Base-by-base conservation (phyloP, 495 filamentous ascomycete genomes). In the Penicillium roqueforti region DNA sequence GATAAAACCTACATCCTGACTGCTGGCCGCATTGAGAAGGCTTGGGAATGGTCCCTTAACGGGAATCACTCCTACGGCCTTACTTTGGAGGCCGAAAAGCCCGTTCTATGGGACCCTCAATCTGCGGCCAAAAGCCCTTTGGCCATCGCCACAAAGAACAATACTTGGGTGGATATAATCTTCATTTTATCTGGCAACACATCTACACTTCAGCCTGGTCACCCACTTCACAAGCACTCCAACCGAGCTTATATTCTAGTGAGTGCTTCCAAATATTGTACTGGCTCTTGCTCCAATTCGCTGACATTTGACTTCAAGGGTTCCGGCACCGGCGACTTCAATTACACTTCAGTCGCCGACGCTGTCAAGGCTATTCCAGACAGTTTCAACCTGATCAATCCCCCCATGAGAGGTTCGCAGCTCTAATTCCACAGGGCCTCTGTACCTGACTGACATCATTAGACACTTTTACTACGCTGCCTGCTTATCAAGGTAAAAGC, bases 181-280 rank as follows among this genome's bases (percentile, higher is more conserved):
- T 56, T 63, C 22, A 51, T 55, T 18, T 37, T 51, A 0, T 14
- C 38, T 42, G 55, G 46, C 0, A 28, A 40, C 9, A 26, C 47
- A 7, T 36, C 54, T 5, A 47, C 54, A 2, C 58, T 68, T 22
- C 38, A 54, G 38, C 58, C 61, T 3, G 58, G 70, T 32, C 79
- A 82, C 53, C 71, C 74, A 0, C 72, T 82, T 51, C 78, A 82
- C 67, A 80, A 80, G 60, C 78, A 82, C 62, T 69, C 68, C 44
- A 80, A 72, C 62, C 74, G 73, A 54, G 70, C 60, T 41, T 78
- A 67, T 55, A 51, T 73, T 20, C 69, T 80, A n/a, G n/a, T n/a
- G n/a, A n/a, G n/a, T n/a, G n/a, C n/a, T n/a, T n/a, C n/a, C n/a
- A n/a, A n/a, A n/a, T n/a, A n/a, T n/a, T n/a, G n/a, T n/a, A n/a